Evolutionary conservation across 2,329 filamentous ascomycete genomes (phyloP), one percentile per base, ranked within the genome.

Genomic region (Grosmannia serpens): DNA sequence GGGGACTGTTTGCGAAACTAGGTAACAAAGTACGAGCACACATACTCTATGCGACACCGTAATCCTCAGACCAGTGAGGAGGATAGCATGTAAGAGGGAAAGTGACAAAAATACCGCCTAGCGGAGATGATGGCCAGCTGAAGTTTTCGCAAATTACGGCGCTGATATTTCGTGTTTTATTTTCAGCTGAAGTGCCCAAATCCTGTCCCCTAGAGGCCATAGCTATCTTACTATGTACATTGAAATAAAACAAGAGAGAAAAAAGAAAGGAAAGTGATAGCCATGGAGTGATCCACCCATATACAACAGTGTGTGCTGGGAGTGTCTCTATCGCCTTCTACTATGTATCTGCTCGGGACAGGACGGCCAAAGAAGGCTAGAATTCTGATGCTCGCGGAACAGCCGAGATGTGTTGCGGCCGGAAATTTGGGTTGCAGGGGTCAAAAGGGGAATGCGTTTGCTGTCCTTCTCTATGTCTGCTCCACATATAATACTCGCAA

Each of bases 371-470:
- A 53, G n/a, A 54, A 44, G 44, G 24, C 38, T 9, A 58, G 47
- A 46, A 35, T n/a, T 35, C 41, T 29, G 29, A 54, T 35, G 35
- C 44, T 29, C 54, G 56, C 56, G 49, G 38, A 29, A 46, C 53
- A 56, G 44, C 56, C 59, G 56, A 56, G 56, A 56, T 58, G 55
- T 46, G 53, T 55, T 51, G 52, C 24, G 29, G 38, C 58, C 61
- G 59, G 61, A 62, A 62, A 62, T 62, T 62, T 59, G 59, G 46
- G 11, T 41, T 54, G 26, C 57, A 59, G 59, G 61, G 61, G 57
- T 59, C 13, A 57, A 53, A 53, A 57, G 33, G 55, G 51, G 41
- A 35, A 44, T 29, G 33, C 27, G 20, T 10, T 46, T 15, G 35
- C 46, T 26, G 53, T 53, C 9, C 33, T 57, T 57, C 22, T 41